Evolutionary conservation across 2,329 filamentous ascomycete species (phyloP), one percentile per base, ranked within the genome.

Genomic region (Neophaeococcomyces aloes): DNA sequence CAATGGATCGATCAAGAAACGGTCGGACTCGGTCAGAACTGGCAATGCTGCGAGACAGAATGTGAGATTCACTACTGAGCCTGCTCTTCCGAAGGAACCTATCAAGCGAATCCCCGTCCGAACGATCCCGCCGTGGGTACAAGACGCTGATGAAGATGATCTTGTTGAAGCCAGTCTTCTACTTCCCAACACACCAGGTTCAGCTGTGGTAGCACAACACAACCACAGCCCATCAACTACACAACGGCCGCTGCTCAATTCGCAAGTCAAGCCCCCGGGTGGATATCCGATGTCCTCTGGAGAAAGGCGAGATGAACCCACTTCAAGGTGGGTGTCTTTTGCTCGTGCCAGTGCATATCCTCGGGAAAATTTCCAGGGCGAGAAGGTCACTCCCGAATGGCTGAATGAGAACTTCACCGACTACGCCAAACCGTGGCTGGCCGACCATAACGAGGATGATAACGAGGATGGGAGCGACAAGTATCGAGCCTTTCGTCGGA

Each of bases 361-460:
- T 1, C 60, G 55, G n/a, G 48, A 56, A 27, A 56, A 55, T 3
- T 50, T 57, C 11, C 58, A 65, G 50, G 61, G 61, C 45, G 63
- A 68, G 52, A 58, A 59, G 15, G 68, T 70, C 34, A 61, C 62
- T 7, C 52, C 59, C 10, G 68, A 71, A 41, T 72, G 64, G 66
- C 46, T 70, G 50, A 61, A 65, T 49, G 54, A 65, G 42, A 64
- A 71, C 44, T 54, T 65, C 29, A 63, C 62, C 15, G 62, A 69
- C 48, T 70, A 67, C 46, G 65, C 64, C 4, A 59, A 60, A 29
- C 67, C 67, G 17, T 81, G 77, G 76, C 63, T 74, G 35, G 70
- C 70, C 34, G 61, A 59, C 32, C 58, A 61, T 21, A 56, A 61
- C n/a, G 57, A 61, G 11, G 61, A 64, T 33, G 72, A 76, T 49